Evolutionary conservation across 2,329 filamentous ascomycete species (phyloP).

Genomic region (Claviceps lovelessii): DNA sequence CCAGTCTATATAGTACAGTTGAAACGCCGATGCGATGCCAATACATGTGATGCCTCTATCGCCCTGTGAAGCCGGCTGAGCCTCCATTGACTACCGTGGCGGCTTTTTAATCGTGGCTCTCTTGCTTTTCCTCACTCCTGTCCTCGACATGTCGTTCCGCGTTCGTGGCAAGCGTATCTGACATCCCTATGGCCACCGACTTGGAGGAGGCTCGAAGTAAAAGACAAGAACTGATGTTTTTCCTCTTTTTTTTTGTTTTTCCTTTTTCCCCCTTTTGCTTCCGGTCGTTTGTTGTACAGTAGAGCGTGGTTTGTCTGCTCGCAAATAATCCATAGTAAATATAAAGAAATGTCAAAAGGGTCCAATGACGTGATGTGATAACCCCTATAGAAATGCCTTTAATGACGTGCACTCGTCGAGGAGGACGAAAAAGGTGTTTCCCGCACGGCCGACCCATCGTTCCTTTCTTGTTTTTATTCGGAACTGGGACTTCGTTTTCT

Average conservation of each 20-base stretch:
- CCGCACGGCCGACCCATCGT: neutral
- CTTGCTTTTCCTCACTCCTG: no score
- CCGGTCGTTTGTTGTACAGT: neutral
- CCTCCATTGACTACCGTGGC: neutral
- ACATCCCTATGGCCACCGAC: neutral
- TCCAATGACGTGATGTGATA: slow-evolving; percentile 7
- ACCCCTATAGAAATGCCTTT: neutral
- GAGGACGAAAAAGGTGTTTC: neutral
- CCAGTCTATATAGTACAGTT: slow-evolving; percentile 18
- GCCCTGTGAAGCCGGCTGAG: slow-evolving; percentile 3
- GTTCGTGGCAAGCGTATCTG: neutral
- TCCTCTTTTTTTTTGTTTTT: neutral
- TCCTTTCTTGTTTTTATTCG: neutral
- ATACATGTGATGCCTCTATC: slow-evolving; percentile 6
- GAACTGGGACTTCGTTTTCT: neutral
- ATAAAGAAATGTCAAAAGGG: neutral
- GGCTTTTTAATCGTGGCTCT: neutral
- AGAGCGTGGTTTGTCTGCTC: neutral
- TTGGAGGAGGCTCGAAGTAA: neutral
- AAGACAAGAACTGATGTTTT: neutral
- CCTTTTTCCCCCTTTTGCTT: neutral
- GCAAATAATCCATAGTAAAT: neutral
- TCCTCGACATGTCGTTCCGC: neutral
- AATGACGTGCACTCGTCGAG: neutral
- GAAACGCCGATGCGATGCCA: slow-evolving; percentile 21